These are phyloP conservation scores for Marsdenia floribunda DNA, from an alignment of 257 asterid species.

Conservation along the genomic window DNA sequence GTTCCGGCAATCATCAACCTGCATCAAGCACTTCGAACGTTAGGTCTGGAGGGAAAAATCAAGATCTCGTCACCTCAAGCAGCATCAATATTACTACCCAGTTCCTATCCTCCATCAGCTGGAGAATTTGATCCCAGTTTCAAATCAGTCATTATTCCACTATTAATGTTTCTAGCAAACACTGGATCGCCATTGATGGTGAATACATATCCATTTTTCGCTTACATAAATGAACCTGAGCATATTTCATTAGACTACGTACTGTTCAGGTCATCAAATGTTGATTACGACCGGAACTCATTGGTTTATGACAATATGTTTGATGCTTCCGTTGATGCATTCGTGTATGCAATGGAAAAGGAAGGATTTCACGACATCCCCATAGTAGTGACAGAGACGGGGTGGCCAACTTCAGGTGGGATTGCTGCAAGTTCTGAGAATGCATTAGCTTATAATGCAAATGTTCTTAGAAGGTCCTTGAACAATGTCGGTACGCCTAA, in stretches of 20 bases:
- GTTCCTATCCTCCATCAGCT: conserved; percentile 57
- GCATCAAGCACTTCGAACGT: conserved; percentile 39
- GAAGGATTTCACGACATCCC: conserved; percentile 56
- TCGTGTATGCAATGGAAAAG: conserved; percentile 65
- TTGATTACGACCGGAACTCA: conserved; percentile 27
- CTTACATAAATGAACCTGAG: conserved; percentile 33
- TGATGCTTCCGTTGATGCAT: conserved; percentile 62
- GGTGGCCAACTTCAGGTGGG: conserved; percentile 68
- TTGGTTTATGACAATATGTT: conserved; percentile 49
- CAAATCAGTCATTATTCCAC: conserved; percentile 31
- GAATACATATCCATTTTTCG: conserved; percentile 59
- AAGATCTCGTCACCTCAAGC: conserved; percentile 64
- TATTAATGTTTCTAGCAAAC: conserved; percentile 36
- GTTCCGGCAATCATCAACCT: conserved; percentile 54
- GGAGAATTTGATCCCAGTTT: conserved; percentile 37
- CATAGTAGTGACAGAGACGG: conserved; percentile 71
- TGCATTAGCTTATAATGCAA: conserved; percentile 56
- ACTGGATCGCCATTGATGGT: conserved; percentile 52
- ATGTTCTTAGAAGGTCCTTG: conserved; percentile 44
- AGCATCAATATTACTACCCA: conserved; percentile 32
- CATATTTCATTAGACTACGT: conserved; percentile 42
- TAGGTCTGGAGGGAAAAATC: conserved; percentile 35
- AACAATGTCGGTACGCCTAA: conserved; percentile 61
- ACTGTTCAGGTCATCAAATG: conserved; percentile 40
- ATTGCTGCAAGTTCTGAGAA: conserved; percentile 42